Evolutionary conservation across 768 basidiomycete genomes (phyloP).

Genomic region (Tulasnella sp.): DNA sequence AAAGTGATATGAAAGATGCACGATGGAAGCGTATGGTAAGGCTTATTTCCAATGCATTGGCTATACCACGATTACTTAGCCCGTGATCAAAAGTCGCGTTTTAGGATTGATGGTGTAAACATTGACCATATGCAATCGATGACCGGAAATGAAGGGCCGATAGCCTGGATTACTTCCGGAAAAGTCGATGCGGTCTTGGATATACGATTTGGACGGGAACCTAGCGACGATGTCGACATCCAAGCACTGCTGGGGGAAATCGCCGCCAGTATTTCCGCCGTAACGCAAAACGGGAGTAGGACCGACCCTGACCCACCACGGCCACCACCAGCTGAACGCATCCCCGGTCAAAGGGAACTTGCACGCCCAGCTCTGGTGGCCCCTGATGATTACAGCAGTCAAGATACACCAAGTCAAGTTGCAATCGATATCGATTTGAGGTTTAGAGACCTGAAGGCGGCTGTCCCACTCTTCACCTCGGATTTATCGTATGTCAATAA

Average conservation of each 20-base stretch:
- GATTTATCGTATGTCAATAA: conserved; percentile 87
- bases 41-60: conserved; percentile 10
- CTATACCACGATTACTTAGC: conserved; percentile 2
- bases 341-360: conserved; percentile 76
- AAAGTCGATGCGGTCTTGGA: conserved; percentile 95
- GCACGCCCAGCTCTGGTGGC: conserved; percentile 75
- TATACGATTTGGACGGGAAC: conserved; percentile 88
- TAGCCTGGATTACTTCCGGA: conserved; percentile 96
- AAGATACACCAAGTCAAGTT: conserved; percentile 27
- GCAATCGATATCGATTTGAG: conserved; percentile 81
- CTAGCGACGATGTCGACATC: conserved; percentile 52
- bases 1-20: conserved; percentile 70
- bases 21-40: conserved; percentile 82
- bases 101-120: conserved; percentile 92
- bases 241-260: conserved; percentile 81
- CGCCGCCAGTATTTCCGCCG: conserved; percentile 62
- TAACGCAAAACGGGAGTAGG: conserved; percentile 26
- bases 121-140: conserved; percentile 88
- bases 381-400: no score
- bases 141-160: conserved; percentile 66
- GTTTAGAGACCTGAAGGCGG: conserved; percentile 91
- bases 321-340: conserved; percentile 41
- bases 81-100: conserved; percentile 52
- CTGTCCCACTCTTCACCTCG: conserved; percentile 78
- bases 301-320: conserved; percentile 32